Evolutionary conservation across 108 stramenopile genomes (phyloP).

Genomic region (Pseudonitzschia delicatissima): DNA sequence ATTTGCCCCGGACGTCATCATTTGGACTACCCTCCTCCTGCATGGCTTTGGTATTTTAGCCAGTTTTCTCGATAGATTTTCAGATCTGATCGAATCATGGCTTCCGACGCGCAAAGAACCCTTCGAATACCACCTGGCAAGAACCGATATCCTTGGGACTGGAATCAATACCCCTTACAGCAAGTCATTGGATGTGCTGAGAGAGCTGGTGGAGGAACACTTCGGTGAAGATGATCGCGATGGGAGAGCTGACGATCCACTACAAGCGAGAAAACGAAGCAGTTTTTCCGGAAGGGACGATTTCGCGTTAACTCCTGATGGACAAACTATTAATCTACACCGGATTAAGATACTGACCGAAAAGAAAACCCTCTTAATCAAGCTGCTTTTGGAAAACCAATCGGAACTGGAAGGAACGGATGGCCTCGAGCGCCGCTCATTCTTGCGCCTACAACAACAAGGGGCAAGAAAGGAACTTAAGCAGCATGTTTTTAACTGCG

Average conservation of each 20-base stretch:
- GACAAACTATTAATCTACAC: slow-evolving; percentile 1
- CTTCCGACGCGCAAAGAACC: background rate
- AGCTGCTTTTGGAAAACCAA: background rate
- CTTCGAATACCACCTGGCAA: slow-evolving; percentile 1
- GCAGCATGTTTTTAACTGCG: no score
- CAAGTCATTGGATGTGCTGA: background rate
- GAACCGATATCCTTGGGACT: slow-evolving; percentile 22
- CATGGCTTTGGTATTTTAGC: slow-evolving; percentile 4
- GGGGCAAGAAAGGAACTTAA: no score
- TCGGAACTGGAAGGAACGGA: slow-evolving; percentile 12
- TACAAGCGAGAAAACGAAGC: background rate
- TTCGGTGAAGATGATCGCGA: background rate
- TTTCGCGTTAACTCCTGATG: background rate
- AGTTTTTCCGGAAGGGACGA: background rate
- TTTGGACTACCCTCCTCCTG: background rate
- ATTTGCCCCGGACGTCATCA: slow-evolving; percentile 3
- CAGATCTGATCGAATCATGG: background rate
- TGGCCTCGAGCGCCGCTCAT: no score
- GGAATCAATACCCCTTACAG: background rate
- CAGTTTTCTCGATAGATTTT: background rate
- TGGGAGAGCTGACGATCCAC: background rate
- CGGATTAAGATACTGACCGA: background rate
- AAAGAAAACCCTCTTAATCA: background rate
- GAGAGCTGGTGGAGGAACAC: background rate
- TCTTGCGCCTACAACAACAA: no score